Evolutionary conservation across 176 grass and related monocot genomes (phyloP).

Genomic region (Cocos nucifera): DNA sequence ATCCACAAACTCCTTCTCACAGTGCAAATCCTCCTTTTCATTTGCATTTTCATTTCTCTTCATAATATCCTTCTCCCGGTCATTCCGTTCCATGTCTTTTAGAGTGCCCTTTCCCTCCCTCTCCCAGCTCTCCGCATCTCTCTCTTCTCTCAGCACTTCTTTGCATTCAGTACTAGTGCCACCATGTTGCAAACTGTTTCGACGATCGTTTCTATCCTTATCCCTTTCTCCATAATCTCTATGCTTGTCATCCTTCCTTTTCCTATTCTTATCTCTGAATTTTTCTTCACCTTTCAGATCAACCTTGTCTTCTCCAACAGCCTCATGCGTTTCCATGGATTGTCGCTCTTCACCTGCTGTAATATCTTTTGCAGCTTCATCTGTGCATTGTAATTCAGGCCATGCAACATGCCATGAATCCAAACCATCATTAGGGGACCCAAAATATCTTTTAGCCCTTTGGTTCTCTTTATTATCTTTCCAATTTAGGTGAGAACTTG

Average conservation of each 20-base stretch:
- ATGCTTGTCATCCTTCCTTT: constrained; percentile 54
- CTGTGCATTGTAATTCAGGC: constrained; percentile 35
- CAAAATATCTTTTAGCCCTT: constrained; percentile 44
- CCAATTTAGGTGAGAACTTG: constrained; percentile 38
- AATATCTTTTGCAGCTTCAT: constrained; percentile 41
- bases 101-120: constrained; percentile 49
- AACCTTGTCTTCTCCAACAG: constrained; percentile 51
- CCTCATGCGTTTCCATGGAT: constrained; percentile 42
- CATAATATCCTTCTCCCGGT: constrained; percentile 50
- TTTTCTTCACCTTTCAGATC: constrained; percentile 55
- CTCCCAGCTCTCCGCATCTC: constrained; percentile 58
- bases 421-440: constrained; percentile 30
- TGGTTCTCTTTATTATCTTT: constrained; percentile 52
- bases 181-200: constrained; percentile 28
- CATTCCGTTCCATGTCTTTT: constrained; percentile 53
- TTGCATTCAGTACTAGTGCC: constrained; percentile 36
- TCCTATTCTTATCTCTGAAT: constrained; percentile 55
- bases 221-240: constrained; percentile 48
- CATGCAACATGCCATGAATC: constrained; percentile 35
- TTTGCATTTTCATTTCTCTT: constrained; percentile 34
- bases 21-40: constrained; percentile 38
- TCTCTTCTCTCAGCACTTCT: constrained; percentile 65
- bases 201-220: constrained; percentile 49
- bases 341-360: constrained; percentile 20
- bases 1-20: constrained; percentile 43